Evolutionary conservation across 768 basidiomycete species (phyloP).

Genomic region (Mrakia frigida): DNA sequence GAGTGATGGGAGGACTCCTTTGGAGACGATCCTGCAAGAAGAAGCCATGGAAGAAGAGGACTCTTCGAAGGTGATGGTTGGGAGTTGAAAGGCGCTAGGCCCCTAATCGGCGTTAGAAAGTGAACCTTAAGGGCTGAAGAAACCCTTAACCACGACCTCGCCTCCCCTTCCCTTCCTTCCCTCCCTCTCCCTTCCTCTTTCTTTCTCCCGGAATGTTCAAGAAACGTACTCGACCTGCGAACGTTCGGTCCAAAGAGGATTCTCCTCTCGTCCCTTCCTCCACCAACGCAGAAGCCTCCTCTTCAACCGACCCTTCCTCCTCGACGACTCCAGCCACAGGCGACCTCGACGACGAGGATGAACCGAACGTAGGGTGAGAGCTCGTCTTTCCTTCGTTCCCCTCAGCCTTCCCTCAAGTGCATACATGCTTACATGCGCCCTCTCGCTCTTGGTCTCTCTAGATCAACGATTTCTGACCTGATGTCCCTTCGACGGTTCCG

Average conservation of each 20-base stretch:
- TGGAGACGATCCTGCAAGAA: not conserved
- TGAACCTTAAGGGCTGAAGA: not conserved
- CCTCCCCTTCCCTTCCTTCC: not conserved
- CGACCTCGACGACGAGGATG: conserved; percentile 35
- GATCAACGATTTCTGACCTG: conserved; percentile 28
- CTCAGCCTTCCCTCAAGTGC: not conserved
- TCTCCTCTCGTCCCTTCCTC: conserved; percentile 18
- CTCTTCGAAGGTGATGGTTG: not conserved
- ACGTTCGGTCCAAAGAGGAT: conserved; percentile 39
- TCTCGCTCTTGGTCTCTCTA: not conserved
- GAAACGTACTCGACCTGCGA: conserved; percentile 44
- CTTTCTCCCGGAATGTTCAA: conserved; percentile 42
- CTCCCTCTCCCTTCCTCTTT: too few species aligned
- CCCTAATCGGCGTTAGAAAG: not conserved
- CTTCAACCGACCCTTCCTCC: conserved; percentile 15
- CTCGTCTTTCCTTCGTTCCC: not conserved
- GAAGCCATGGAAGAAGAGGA: not conserved
- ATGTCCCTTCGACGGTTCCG: conserved; percentile 27
- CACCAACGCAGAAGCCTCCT: conserved; percentile 16
- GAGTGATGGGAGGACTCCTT: not conserved
- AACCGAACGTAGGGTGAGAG: conserved; percentile 39
- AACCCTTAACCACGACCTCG: not conserved
- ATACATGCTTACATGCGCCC: not conserved
- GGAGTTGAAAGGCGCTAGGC: not conserved
- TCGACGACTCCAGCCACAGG: conserved; percentile 11